Percentiles rank a stretch among this genome's conserved stretches.
Evolutionary conservation across 257 asterid species (phyloP).

Genomic region (Agastache rugosa): DNA sequence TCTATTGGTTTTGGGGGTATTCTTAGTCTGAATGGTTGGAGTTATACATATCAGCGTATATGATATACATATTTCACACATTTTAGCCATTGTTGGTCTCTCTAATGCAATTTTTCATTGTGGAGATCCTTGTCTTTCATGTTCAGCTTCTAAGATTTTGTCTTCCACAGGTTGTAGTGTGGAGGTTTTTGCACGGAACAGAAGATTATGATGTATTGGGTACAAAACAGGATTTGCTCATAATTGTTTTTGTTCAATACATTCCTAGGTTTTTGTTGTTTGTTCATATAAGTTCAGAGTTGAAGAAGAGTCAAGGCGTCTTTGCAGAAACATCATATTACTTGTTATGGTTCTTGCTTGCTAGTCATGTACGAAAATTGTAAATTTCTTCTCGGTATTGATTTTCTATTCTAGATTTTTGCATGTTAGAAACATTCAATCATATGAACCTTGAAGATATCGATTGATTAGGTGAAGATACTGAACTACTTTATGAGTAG

Average conservation of each 20-base stretch:
- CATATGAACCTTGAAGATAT: neutral
- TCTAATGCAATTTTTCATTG: neutral
- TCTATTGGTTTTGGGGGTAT: too few relatives aligned
- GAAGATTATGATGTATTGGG: constrained; percentile 75
- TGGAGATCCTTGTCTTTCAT: constrained; percentile 20
- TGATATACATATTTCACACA: too few relatives aligned
- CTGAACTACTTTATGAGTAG: too few relatives aligned
- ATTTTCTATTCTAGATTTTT: neutral
- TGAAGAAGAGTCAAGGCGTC: constrained; percentile 91
- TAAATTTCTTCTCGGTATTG: constrained; percentile 11
- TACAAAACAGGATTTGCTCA: constrained; percentile 72
- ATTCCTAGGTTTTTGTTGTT: constrained; percentile 78
- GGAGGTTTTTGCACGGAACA: constrained; percentile 77
- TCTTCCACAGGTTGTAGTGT: constrained; percentile 70
- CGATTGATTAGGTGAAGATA: too few relatives aligned
- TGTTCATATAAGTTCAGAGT: constrained; percentile 80
- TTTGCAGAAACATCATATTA: constrained; percentile 96
- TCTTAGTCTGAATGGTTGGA: too few relatives aligned
- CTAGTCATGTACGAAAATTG: constrained; percentile 81
- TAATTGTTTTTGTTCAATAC: constrained; percentile 78
- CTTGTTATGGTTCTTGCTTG: constrained; percentile 88
- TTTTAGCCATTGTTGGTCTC: neutral
- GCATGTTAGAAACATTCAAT: constrained; percentile 13
- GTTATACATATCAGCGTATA: too few relatives aligned
- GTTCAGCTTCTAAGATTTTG: constrained; percentile 19